Conservation (phyloP, 139 green algal species). For the Chlorella sp. region DNA sequence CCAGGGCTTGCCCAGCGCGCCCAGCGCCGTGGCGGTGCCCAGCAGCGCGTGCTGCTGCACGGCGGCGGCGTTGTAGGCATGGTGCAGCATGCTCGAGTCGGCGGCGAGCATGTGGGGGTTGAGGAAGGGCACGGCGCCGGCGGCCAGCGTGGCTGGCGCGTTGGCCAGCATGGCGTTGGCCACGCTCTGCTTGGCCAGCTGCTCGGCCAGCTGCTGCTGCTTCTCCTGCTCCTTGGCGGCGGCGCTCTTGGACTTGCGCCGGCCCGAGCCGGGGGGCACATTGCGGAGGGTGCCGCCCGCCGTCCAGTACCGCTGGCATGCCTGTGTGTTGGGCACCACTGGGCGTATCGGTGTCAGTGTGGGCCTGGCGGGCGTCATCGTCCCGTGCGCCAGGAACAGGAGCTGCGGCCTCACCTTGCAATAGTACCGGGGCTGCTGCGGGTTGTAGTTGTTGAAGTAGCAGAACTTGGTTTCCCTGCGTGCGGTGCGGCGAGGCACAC, state of each 20-base stretch:
- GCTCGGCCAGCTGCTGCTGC: background rate
- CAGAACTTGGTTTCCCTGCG: slow-evolving; percentile 93
- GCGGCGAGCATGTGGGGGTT: background rate
- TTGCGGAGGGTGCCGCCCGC: slow-evolving; percentile 84
- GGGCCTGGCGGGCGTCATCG: too few relatives aligned
- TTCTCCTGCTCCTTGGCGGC: background rate
- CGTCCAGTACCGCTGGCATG: slow-evolving; percentile 91
- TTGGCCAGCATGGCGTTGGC: background rate
- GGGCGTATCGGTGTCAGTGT: too few relatives aligned
- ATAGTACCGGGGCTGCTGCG: slow-evolving; percentile 87
- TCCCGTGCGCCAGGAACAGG: too few relatives aligned
- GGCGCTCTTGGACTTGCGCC: slow-evolving; percentile 61
- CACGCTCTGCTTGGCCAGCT: background rate
- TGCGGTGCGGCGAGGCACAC: too few relatives aligned
- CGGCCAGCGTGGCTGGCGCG: background rate
- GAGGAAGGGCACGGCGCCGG: background rate
- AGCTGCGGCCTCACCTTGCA: too few relatives aligned
- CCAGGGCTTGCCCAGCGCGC: background rate
- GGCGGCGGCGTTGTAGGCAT: background rate
- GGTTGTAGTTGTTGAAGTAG: slow-evolving; percentile 99
- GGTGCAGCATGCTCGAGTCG: background rate
- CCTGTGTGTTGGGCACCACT: too few relatives aligned
- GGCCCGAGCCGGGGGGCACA: slow-evolving; percentile 74
- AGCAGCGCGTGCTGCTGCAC: background rate
- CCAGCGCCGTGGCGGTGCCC: background rate